These are phyloP conservation scores for Luffa acutangula DNA, from an alignment of 306 rosid species.

Conservation along the genomic window DNA sequence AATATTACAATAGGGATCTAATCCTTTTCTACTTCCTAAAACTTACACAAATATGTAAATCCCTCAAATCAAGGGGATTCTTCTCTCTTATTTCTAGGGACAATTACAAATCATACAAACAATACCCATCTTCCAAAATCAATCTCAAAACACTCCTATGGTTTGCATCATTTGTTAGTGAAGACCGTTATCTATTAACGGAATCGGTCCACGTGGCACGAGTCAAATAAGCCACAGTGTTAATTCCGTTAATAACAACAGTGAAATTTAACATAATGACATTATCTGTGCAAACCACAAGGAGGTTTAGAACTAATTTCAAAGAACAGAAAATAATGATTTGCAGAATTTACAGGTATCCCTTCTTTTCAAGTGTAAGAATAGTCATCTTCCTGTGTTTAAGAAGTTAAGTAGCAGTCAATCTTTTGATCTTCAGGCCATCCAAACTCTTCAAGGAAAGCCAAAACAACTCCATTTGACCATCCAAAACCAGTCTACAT, in stretches of 20 bases:
- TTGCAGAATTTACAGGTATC: neutral
- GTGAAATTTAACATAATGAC: neutral
- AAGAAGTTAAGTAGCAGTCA: constrained; percentile 18
- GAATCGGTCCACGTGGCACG: neutral
- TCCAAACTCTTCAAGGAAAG: constrained; percentile 91
- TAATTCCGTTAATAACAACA: neutral
- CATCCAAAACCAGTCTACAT: constrained; percentile 96
- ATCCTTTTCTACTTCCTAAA: neutral
- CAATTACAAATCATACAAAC: neutral
- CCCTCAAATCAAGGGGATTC: neutral
- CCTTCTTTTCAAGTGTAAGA: neutral
- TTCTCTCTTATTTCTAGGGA: neutral
- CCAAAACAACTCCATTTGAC: constrained; percentile 88
- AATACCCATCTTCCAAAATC: neutral
- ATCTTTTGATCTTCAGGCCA: constrained; percentile 68
- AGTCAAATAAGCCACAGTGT: neutral
- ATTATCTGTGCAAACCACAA: neutral
- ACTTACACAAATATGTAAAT: neutral
- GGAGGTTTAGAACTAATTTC: neutral
- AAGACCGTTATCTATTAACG: neutral
- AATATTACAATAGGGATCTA: neutral
- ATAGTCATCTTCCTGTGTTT: neutral
- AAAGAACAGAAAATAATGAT: neutral
- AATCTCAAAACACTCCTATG: neutral
- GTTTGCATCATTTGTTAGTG: neutral